phyloP scores from a whole-genome alignment of 805 yeast genomes.

The Kodamaea kakaduensis region DNA sequence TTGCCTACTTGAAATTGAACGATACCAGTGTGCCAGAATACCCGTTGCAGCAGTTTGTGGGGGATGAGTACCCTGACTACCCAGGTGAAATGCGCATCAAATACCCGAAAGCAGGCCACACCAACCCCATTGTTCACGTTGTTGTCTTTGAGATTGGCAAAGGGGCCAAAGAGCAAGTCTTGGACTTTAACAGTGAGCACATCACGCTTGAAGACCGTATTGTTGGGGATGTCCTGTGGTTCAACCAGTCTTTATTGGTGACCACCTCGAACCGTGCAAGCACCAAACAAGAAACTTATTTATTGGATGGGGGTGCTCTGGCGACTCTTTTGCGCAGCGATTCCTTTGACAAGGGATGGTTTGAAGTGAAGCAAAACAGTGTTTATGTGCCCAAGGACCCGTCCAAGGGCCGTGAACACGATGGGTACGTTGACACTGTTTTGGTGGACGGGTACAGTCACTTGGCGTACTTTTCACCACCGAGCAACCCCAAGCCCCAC shows the following conservation, averaged over 20 bases:
- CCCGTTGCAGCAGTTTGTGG: conserved; percentile 49
- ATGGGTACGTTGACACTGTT: conserved; percentile 78
- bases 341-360: conserved; percentile 55
- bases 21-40: conserved; percentile 57
- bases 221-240: conserved; percentile 62
- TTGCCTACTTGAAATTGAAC: conserved; percentile 54
- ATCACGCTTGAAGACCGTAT: conserved; percentile 40
- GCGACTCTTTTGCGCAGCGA: conserved; percentile 41
- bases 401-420: conserved; percentile 31
- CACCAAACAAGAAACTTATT: conserved; percentile 47
- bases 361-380: conserved; percentile 42
- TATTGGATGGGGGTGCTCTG: conserved; percentile 31
- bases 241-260: conserved; percentile 45
- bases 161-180: conserved; percentile 12
- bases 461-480: conserved; percentile 79
- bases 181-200: conserved; percentile 21
- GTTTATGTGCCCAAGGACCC: conserved; percentile 35
- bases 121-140: conserved; percentile 53
- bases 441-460: conserved; percentile 63
- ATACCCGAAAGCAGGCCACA: conserved; percentile 72
- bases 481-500: conserved; percentile 41
- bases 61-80: conserved; percentile 36
- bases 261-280: conserved; percentile 65
- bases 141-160: conserved; percentile 36
- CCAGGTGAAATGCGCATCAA: conserved; percentile 46